phyloP scores from a whole-genome alignment of 2,329 filamentous ascomycete species.

The Seiridium cupressi region DNA sequence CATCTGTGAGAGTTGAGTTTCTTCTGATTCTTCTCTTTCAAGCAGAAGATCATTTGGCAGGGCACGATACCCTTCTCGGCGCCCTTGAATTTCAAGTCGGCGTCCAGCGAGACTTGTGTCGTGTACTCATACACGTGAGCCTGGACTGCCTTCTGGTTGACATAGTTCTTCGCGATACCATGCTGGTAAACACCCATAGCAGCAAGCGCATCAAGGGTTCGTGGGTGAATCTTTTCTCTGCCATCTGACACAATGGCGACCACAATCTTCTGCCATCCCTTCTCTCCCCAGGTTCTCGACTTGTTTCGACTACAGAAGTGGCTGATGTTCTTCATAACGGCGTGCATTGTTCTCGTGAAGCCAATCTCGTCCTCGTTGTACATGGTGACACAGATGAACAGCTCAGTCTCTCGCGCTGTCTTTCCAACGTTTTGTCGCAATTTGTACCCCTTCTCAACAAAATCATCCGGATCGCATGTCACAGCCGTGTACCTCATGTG shows the following conservation, averaged over 20 bases:
- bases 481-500: slow-evolving; percentile 95
- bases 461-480: slow-evolving; percentile 88
- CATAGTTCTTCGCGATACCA: slow-evolving; percentile 96
- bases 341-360: slow-evolving; percentile 92
- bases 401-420: slow-evolving; percentile 86
- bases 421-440: slow-evolving; percentile 88
- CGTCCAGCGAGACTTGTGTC: slow-evolving; percentile 92
- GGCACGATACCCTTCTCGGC: slow-evolving; percentile 98
- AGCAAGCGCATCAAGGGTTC: slow-evolving; percentile 89
- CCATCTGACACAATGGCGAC: slow-evolving; percentile 97
- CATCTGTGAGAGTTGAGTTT: slow-evolving; percentile 98
- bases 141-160: slow-evolving; percentile 93
- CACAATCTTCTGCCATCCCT: slow-evolving; percentile 99
- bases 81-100: slow-evolving; percentile 97
- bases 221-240: slow-evolving; percentile 81
- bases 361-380: slow-evolving; percentile 98
- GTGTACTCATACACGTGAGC: slow-evolving; percentile 99
- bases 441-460: slow-evolving; percentile 87
- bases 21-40: slow-evolving; percentile 97
- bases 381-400: slow-evolving; percentile 97
- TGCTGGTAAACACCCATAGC: slow-evolving; percentile 98
- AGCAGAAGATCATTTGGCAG: slow-evolving; percentile 96
- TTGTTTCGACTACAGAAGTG: slow-evolving; percentile 93
- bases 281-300: slow-evolving; percentile 97
- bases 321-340: slow-evolving; percentile 98